Evolutionary conservation across 2,329 filamentous ascomycete species (phyloP), one percentile per base, ranked within the genome.

Genomic region (Penicillium sp.): DNA sequence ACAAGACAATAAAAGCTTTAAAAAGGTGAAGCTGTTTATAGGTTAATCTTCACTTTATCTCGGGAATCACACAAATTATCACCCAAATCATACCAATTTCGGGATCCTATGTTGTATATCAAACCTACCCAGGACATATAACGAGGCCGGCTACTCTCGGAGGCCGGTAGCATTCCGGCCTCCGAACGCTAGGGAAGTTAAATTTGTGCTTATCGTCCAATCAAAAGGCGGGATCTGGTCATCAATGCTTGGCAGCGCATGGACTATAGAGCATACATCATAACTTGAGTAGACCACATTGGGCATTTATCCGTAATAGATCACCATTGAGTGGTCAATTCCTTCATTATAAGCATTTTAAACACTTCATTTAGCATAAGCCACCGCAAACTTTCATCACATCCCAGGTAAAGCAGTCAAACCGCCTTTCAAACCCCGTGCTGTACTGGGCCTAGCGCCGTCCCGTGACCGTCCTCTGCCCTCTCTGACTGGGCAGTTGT

Each of bases 81-180:
- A 40, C 25, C 8, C 4, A 21, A 16, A 13, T 27, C 25, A 23
- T 34, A n/a, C 52, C 21, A 34, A 34, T 34, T 34, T 25, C 13
- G 16, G 11, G 10, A 16, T 23, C 19, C 23, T 39, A 55, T 31
- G 4, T 31, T 31, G 10, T 31, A 11, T 55, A 55, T 51, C 46
- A 44, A 51, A 51, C 7, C 23, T 11, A 5, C 46, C 53, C 5
- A 15, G 29, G 19, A 21, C 29, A 51, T 43, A 53, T 16, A 53
- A 53, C 7, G n/a, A 47, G 60, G 53, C 60, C 71, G 71, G 71
- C 57, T 71, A 72, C 61, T 65, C 45, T 54, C 71, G 71, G 71
- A 76, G 73, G 73, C 73, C 74, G 73, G 74, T 59, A 65, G 60
- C 66, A 75, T 75, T 75, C 74, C 74, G 75, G 74, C 74, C 74